phyloP scores from a whole-genome alignment of 2,329 filamentous ascomycete genomes.

The Westerdykella sp. region DNA sequence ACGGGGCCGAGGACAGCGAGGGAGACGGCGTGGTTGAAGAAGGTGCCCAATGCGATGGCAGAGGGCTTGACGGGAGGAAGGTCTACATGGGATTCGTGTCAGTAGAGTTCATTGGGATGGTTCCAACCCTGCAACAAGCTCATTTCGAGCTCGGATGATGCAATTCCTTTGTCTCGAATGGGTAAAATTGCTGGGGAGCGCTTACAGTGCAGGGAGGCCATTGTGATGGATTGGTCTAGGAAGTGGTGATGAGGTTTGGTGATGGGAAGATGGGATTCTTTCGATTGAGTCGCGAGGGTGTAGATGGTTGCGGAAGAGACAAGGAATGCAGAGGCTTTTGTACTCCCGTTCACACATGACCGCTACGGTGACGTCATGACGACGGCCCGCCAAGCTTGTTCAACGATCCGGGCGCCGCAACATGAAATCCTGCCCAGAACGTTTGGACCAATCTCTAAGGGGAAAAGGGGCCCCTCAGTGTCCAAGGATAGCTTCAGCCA shows the following conservation, averaged over 20 bases:
- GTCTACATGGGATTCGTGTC: constrained; percentile 41
- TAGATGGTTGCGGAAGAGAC: constrained; percentile 6
- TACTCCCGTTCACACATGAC: constrained; percentile 27
- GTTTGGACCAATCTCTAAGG: not conserved
- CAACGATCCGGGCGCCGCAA: not conserved
- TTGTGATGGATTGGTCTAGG: constrained; percentile 36
- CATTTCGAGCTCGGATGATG: not conserved
- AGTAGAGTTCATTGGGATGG: constrained; percentile 6
- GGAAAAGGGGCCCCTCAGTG: not conserved
- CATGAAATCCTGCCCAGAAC: constrained; percentile 6
- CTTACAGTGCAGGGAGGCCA: constrained; percentile 57
- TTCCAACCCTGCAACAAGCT: not conserved
- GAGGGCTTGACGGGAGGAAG: constrained; percentile 90
- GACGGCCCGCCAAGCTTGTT: constrained; percentile 10
- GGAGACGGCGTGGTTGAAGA: constrained; percentile 91
- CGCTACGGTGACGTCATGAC: constrained; percentile 25
- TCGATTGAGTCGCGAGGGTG: constrained; percentile 8
- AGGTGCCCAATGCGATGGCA: constrained; percentile 89
- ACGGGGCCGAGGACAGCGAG: constrained; percentile 79
- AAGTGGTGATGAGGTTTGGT: constrained; percentile 11
- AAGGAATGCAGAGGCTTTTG: constrained; percentile 30
- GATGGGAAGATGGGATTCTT: constrained; percentile 8
- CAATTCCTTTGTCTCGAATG: not conserved
- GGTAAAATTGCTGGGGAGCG: constrained; percentile 7
- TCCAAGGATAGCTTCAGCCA: not conserved